Base-by-base conservation (phyloP, 805 yeast species). In the Ogataea haglerorum region DNA sequence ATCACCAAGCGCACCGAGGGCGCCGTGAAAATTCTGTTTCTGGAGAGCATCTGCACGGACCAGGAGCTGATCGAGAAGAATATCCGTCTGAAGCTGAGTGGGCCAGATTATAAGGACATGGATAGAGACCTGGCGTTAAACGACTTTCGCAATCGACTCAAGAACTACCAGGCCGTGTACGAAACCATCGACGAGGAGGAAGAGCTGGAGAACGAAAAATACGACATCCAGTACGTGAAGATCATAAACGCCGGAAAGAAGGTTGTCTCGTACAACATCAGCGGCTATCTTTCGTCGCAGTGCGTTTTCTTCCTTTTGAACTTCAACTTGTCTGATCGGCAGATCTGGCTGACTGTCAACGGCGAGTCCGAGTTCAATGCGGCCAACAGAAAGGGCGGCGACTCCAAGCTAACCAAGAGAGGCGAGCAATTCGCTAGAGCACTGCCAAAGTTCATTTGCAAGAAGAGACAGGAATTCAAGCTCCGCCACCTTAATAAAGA, bases 51-150 rank as follows among this genome's bases (percentile, higher is more conserved):
- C 10, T 91, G 98, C 61, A 80, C 87, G 2, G 91, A 90, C 57
- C 78, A 79, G 10, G 70, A 72, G 5, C 77, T 91, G 34, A 81
- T 91, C 31, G 95, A 89, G 55, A 76, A 82, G 46, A 91, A 91
- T 61, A 84, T 91, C 34, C 70, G 86, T 36, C 74, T 93, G 51
- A 91, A 91, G 65, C 70, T 91, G 38, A 77, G 85, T 22, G 99
- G 99, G 0, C 99, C 98, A 0, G 98, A 91, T 64, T 91, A 91
- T 65, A 74, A 74, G 44, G 74, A 81, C 36, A 88, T 89, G 87
- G 91, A 91, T 57, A 86, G 86, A 2, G 78, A 80, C 34, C 54
- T 73, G 10, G 96, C 98, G 0, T 60, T 91, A 17, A 72, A 69
- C 34, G 99, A 91, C 64, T 91, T 91, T 58, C 78, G 82, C 40